phyloP scores from a whole-genome alignment of 352 stramenopile species.

The Globisporangium viniferum region DNA sequence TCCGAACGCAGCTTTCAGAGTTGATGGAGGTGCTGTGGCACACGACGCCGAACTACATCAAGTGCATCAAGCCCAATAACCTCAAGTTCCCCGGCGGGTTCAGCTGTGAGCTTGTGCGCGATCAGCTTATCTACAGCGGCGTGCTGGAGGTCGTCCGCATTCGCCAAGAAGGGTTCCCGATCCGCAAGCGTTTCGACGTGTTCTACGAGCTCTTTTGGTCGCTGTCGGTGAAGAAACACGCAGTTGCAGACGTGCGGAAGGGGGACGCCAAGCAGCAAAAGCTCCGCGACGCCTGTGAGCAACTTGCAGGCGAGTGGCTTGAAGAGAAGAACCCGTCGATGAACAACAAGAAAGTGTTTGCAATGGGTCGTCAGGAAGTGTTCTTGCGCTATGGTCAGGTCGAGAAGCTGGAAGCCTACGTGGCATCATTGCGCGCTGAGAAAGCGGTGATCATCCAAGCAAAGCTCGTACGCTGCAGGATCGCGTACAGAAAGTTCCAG shows the following conservation, averaged over 20 bases:
- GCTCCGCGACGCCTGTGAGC: slow-evolving; percentile 37
- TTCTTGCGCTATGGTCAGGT: slow-evolving; percentile 80
- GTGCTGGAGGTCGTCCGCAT: slow-evolving; percentile 93
- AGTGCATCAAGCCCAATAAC: slow-evolving; percentile 95
- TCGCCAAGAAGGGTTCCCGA: slow-evolving; percentile 89
- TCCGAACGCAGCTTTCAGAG: slow-evolving; percentile 72
- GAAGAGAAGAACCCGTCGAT: slow-evolving; percentile 7
- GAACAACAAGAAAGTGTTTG: slow-evolving; percentile 45
- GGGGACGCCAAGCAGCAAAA: slow-evolving; percentile 14
- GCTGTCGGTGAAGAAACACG: slow-evolving; percentile 31
- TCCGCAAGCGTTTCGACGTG: slow-evolving; percentile 70
- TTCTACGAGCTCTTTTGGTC: slow-evolving; percentile 77
- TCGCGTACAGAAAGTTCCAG: slow-evolving; percentile 40
- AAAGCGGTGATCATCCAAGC: slow-evolving; percentile 52
- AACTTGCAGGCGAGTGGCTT: slow-evolving; percentile 54
- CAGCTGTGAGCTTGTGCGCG: slow-evolving; percentile 83
- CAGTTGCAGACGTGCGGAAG: slow-evolving; percentile 11
- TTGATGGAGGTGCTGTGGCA: slow-evolving; percentile 82
- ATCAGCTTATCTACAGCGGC: slow-evolving; percentile 91
- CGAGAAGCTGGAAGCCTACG: slow-evolving; percentile 59
- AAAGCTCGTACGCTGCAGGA: slow-evolving; percentile 41
- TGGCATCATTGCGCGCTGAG: slow-evolving; percentile 34
- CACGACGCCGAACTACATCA: slow-evolving; percentile 93
- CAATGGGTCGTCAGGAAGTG: slow-evolving; percentile 67
- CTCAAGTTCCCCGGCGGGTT: slow-evolving; percentile 89